Conservation (phyloP, 768 basidiomycete species). For the Xerocomellus intermedius region DNA sequence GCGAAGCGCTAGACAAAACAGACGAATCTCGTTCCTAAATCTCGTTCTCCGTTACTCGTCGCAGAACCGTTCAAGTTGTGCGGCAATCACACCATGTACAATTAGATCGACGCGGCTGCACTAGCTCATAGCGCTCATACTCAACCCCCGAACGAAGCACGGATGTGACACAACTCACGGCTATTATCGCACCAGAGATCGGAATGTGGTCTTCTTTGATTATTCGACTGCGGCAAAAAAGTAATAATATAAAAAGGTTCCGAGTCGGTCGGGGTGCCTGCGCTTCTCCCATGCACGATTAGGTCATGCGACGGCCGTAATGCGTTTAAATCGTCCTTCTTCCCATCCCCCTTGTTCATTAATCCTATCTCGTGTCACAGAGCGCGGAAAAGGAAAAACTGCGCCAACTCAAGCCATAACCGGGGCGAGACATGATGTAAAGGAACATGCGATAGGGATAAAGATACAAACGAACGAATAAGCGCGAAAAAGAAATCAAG, state of each 20-base stretch:
- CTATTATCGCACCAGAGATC: slow-evolving; percentile 5
- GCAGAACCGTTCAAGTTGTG: background rate
- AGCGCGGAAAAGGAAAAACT: background rate
- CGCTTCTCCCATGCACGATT: slow-evolving; percentile 18
- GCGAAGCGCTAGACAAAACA: background rate
- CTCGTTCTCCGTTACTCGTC: background rate
- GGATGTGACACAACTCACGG: background rate
- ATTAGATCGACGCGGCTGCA: slow-evolving; percentile 11
- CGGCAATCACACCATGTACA: background rate
- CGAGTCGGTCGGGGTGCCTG: slow-evolving; percentile 22
- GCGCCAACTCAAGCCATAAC: slow-evolving; percentile 2
- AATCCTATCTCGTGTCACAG: slow-evolving; percentile 19
- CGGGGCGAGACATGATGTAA: slow-evolving; percentile 12
- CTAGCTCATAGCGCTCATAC: background rate
- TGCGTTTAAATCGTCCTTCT: slow-evolving; percentile 18
- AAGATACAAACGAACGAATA: slow-evolving; percentile 5
- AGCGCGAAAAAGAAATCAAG: background rate
- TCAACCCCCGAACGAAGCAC: background rate
- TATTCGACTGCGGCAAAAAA: background rate
- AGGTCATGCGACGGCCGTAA: slow-evolving; percentile 17
- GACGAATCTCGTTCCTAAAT: slow-evolving; percentile 20
- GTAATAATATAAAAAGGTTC: slow-evolving; percentile 22
- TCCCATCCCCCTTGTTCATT: slow-evolving; percentile 22
- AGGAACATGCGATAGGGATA: slow-evolving; percentile 17
- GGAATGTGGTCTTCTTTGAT: background rate